These are phyloP conservation scores for Amanita phalloides DNA, from an alignment of 768 basidiomycete genomes.

Conservation along the genomic window DNA sequence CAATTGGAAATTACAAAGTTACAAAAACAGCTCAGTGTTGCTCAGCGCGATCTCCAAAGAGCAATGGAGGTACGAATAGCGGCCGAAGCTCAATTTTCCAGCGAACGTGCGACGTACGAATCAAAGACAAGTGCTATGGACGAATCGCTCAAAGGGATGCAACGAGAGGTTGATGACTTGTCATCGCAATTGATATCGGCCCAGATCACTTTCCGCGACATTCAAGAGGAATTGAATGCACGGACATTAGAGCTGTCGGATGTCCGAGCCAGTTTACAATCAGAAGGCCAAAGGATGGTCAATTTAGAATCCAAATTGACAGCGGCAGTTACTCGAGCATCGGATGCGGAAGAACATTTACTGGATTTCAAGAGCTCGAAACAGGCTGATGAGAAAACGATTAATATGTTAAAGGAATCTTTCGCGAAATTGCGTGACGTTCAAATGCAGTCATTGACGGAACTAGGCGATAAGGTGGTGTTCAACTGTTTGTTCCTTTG, in stretches of 20 bases:
- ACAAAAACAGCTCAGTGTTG: conserved; percentile 3
- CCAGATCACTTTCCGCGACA: background rate
- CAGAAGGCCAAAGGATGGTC: conserved; percentile 10
- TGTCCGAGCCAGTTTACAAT: conserved; percentile 8
- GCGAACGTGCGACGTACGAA: conserved; percentile 3
- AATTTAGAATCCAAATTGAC: conserved; percentile 13
- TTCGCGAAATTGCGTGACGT: conserved; percentile 20
- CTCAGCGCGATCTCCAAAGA: background rate
- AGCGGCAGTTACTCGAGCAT: conserved; percentile 9
- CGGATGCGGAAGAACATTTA: conserved; percentile 22
- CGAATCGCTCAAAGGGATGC: conserved; percentile 4
- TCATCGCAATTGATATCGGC: conserved; percentile 7
- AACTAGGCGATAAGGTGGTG: conserved; percentile 22
- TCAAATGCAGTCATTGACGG: conserved; percentile 22
- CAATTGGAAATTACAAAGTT: conserved; percentile 5
- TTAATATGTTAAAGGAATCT: conserved; percentile 20
- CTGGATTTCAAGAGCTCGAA: conserved; percentile 20
- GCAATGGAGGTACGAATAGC: background rate
- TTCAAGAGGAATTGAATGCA: conserved; percentile 6
- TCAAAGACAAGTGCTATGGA: conserved; percentile 4
- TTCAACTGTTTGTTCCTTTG: conserved; percentile 17
- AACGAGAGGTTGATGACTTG: conserved; percentile 8
- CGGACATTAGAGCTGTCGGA: conserved; percentile 5
- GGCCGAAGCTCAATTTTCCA: background rate
- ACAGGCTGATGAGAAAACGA: conserved; percentile 22